Base-by-base conservation (phyloP, 495 filamentous ascomycete species). In the Tuber melanosporum region DNA sequence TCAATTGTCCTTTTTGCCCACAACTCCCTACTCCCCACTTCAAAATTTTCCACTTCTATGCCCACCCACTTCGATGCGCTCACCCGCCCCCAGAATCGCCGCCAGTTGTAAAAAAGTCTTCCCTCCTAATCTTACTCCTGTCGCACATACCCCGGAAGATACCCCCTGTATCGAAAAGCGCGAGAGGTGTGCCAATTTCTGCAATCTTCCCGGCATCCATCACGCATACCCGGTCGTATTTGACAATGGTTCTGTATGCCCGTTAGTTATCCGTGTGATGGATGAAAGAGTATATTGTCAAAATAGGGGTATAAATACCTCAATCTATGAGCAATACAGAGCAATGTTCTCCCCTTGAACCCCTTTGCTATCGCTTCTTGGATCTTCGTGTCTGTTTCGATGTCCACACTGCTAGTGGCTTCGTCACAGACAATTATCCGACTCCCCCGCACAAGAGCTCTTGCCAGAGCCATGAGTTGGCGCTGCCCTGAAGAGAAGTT, bases 401-500 rank as follows among this genome's bases (percentile, higher is more conserved):
- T 94, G 85, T 99, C 95, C 8, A 99, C 94, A 7, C 89, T 92
- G 6, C 90, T 93, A 0, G 95, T 99, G 0, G 95, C 95, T 85
- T 98, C 95, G 86, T 99, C 95, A 85, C 94, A 97, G 71, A 99
- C 91, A 80, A 98, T 97, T 85, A 98, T 97, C 80, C 92, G 92
- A 0, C 91, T 91, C 44, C 91, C 89, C 45, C 95, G 89, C 0
- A 98, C 94, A 3, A 98, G 89, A 0, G 95, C 95, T 0, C 95
- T 90, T 1, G 95, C 95, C 1, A 99, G 87, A 5, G 95, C 95
- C 92, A 99, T 96, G 20, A 98, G 89, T 82, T 99, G 95, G 5
- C 95, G 90, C 85, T 99, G 95, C 1, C 95, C 95, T n/a, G 98
- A 90, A 1, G 92, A 95, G 86, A 96, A 99, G 85, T 98, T 99